Conservation (phyloP, 108 stramenopile species). For the Fragilariopsis cylindrus region DNA sequence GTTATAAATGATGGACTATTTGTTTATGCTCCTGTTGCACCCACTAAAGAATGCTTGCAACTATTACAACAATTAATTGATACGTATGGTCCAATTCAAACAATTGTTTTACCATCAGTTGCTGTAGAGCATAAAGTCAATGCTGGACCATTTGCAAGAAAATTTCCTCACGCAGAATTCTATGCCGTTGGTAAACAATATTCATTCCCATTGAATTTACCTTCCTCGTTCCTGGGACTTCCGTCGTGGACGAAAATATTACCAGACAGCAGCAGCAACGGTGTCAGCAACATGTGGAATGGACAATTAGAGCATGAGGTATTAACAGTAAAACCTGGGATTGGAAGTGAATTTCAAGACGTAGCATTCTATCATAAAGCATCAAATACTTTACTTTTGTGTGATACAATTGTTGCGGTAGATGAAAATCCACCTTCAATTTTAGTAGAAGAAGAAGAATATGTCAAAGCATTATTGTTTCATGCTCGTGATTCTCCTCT, state of each 20-base stretch:
- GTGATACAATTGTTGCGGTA: conserved; percentile 51
- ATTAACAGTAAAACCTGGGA: conserved; percentile 45
- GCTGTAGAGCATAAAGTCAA: conserved; percentile 67
- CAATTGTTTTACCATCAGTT: conserved; percentile 49
- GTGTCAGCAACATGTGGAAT: conserved; percentile 13
- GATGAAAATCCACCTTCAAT: conserved; percentile 47
- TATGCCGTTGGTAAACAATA: conserved; percentile 53
- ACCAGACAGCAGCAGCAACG: conserved; percentile 20
- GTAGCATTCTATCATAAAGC: conserved; percentile 53
- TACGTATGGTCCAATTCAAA: conserved; percentile 49
- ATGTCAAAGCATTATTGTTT: conserved; percentile 49
- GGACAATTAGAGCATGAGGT: conserved; percentile 50
- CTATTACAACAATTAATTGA: conserved; percentile 44
- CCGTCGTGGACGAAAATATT: conserved; percentile 39
- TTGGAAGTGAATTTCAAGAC: conserved; percentile 46
- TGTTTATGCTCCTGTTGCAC: conserved; percentile 61
- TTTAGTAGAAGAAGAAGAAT: conserved; percentile 43
- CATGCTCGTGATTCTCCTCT: conserved; percentile 48
- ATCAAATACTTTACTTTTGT: conserved; percentile 48
- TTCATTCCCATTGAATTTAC: conserved; percentile 41
- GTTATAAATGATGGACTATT: conserved; percentile 40
- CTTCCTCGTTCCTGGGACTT: conserved; percentile 29
- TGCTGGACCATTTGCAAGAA: conserved; percentile 56
- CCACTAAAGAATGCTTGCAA: conserved; percentile 55
- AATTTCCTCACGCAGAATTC: conserved; percentile 47